These are phyloP conservation scores for Scytalidium lignicola DNA, from an alignment of 2,329 filamentous ascomycete species.

Conservation along the genomic window DNA sequence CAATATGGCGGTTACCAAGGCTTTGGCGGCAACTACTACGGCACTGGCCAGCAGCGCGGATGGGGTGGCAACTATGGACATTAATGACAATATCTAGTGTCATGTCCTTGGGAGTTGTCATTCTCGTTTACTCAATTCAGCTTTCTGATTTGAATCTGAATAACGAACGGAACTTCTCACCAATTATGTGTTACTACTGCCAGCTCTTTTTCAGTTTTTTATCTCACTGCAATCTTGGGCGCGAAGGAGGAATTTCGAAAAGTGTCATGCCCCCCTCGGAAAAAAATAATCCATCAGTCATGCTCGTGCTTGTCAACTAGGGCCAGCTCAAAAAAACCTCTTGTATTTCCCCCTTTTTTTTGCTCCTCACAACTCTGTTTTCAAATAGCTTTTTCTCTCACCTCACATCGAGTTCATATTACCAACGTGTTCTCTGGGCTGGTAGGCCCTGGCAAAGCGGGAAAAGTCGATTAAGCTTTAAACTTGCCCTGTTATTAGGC, in stretches of 20 bases:
- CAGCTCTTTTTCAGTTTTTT: not conserved
- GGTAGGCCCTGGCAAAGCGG: not conserved
- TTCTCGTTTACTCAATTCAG: slow-evolving; percentile 4
- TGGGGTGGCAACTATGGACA: slow-evolving; percentile 43
- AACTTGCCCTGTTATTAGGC: not conserved
- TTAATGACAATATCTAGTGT: slow-evolving; percentile 23
- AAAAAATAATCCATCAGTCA: not conserved
- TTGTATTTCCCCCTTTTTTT: slow-evolving; percentile 6
- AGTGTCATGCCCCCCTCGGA: not conserved
- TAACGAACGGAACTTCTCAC: slow-evolving; percentile 15
- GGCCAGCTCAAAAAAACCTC: not conserved
- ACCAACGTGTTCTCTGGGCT: not conserved
- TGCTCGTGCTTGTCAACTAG: not conserved
- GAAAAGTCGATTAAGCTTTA: not conserved
- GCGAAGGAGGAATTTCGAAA: not conserved
- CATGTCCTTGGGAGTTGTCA: slow-evolving; percentile 22
- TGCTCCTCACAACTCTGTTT: slow-evolving; percentile 4
- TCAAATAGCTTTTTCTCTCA: slow-evolving; percentile 5
- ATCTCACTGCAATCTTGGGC: not conserved
- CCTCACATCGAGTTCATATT: not conserved
- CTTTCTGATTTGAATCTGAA: slow-evolving; percentile 2
- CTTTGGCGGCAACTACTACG: slow-evolving; percentile 34
- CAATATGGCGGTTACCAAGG: slow-evolving; percentile 39
- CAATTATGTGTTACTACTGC: slow-evolving; percentile 28
- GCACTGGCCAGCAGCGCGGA: slow-evolving; percentile 34